Evolutionary conservation across 208 protist species (phyloP).

Genomic region (Trypanosoma brucei): DNA sequence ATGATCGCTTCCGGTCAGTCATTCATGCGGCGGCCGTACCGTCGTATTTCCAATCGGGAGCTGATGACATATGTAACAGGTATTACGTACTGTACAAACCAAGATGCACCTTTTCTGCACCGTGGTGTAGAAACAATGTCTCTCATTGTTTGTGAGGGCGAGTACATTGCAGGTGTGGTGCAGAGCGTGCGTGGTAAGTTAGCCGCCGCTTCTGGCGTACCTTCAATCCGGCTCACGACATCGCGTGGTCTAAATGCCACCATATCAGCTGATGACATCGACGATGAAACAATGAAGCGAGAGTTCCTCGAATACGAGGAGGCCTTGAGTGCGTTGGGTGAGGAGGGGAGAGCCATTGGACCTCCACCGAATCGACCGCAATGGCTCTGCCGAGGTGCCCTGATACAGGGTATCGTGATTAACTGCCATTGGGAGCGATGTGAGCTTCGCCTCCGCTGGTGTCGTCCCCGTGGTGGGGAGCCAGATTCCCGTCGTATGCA

Average conservation of each 20-base stretch:
- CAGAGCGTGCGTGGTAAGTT: slow-evolving; percentile 41
- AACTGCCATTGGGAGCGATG: slow-evolving; percentile 64
- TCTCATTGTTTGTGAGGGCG: slow-evolving; percentile 58
- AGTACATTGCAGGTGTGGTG: slow-evolving; percentile 65
- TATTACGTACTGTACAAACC: slow-evolving; percentile 42
- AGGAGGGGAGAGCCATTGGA: slow-evolving; percentile 11
- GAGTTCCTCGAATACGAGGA: slow-evolving; percentile 55
- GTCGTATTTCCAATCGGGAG: slow-evolving; percentile 55
- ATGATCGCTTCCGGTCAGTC: slow-evolving; percentile 47
- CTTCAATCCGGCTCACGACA: slow-evolving; percentile 60
- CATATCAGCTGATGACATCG: slow-evolving; percentile 51
- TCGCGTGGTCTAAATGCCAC: slow-evolving; percentile 61
- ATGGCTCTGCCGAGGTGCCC: slow-evolving; percentile 60
- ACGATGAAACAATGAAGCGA: slow-evolving; percentile 42
- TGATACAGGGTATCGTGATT: slow-evolving; percentile 67
- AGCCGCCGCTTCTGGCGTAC: slow-evolving; percentile 2
- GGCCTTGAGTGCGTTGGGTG: slow-evolving; percentile 23
- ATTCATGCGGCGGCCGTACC: slow-evolving; percentile 65
- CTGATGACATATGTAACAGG: slow-evolving; percentile 68
- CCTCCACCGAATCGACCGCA: slow-evolving; percentile 18
- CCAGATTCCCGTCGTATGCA: neutral
- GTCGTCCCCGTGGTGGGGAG: slow-evolving; percentile 32
- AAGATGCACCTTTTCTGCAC: slow-evolving; percentile 9
- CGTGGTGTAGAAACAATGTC: slow-evolving; percentile 15
- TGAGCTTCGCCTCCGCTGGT: slow-evolving; percentile 75